Evolutionary conservation across 371 early-diverging fungal genomes (phyloP), one percentile per base, ranked within the genome.

Genomic region (Coemansia sp.): DNA sequence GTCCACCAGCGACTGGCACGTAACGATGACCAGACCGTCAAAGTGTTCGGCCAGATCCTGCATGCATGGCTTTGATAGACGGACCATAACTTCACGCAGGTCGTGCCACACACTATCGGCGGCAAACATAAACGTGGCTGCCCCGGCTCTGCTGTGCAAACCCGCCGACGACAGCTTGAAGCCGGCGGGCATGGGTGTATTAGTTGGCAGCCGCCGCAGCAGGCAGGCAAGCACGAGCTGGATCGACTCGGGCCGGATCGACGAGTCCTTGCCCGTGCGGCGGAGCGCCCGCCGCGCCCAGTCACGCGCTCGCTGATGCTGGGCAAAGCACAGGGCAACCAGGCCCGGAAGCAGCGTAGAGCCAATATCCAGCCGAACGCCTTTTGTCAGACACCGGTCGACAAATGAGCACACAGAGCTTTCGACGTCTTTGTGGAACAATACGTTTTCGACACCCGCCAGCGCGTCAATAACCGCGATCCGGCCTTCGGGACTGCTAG

Each of bases 281-380:
- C 63, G 65, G 11, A 76, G 59, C 10, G 77, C 55, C 39, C 55
- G 69, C 52, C 61, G 65, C n/a, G 78, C 71, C 79, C 79, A 78
- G 40, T 39, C 50, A 11, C 57, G 42, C 26, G 70, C 53, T 10
- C 14, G 42, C 47, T 48, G 50, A 35, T 57, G 38, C 5, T 16
- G 10, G 14, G 42, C 35, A 20, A 63, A 63, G 30, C 64, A 51
- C 0, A 78, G 55, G 1, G 63, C 42, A 1, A 76, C 30, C 30
- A 72, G 38, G 5, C 79, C 79, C 2, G 72, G 77, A 13, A 77
- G 54, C 39, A 77, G 30, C 4, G 35, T 55, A 9, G 50, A 55
- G 31, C 67, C 65, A 49, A 68, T 68, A 26, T 67, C 63, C 9
- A 72, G 53, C 39, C 61, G 32, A 16, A 32, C 42, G 5, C 62